Evolutionary conservation across 768 basidiomycete genomes (phyloP), one percentile per base, ranked within the genome.

Genomic region (Boletus rubescentipes): DNA sequence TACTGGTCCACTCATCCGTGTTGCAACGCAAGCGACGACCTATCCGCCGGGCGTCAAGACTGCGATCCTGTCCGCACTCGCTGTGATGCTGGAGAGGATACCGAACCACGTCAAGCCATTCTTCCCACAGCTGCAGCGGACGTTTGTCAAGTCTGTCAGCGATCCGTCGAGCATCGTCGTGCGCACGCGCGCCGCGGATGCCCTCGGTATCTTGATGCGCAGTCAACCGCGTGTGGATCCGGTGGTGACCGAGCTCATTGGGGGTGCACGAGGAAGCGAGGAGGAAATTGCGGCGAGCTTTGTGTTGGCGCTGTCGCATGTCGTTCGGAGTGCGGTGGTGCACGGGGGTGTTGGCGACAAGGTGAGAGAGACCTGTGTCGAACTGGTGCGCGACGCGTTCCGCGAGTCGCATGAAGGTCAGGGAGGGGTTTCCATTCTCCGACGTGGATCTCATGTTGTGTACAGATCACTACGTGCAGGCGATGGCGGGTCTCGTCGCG

Each of bases 81-180:
- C 86, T 0, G 83, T 86, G 20, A 91, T 98, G 84, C 77, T 98
- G 39, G 84, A 86, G 58, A 80, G 83, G 41, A 94, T 97, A 21
- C 94, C 95, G 0, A 75, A 79, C 4, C 91, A 96, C 61, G 93
- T 98, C 61, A 92, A 91, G 69, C 96, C 96, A 3, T 98, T 98
- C 86, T 98, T 98, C 81, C 97, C 96, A 2, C 97, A 98, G 64
- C 74, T 98, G 32, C 96, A 98, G 64, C 84, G 95, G 32, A 98
- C 94, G 0, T 98, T 98, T 64, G 89, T 97, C 67, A 98, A 98
- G 74, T 90, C 93, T 40, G 80, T 89, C 3, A 83, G 87, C 52
- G 95, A 98, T 67, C 71, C 87, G 9, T 78, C 87, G 2, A 92
- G 90, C 57, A 74, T 81, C 1, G 82, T 83, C 15, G 92, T 98